These are phyloP conservation scores for Waltergamsia citrina DNA, from an alignment of 2,329 filamentous ascomycete genomes.

Conservation along the genomic window DNA sequence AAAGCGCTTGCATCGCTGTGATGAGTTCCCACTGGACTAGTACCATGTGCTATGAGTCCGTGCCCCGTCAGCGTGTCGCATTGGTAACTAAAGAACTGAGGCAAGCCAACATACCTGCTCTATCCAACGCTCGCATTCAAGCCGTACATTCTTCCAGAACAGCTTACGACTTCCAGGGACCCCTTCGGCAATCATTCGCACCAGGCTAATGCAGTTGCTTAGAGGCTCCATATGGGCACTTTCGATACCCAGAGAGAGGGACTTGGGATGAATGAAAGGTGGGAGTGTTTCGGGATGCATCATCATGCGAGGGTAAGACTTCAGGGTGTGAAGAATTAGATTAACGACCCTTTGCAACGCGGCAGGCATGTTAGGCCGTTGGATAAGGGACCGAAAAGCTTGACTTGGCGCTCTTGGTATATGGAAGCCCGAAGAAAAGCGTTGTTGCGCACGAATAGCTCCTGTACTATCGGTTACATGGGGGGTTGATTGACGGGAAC, in stretches of 20 bases:
- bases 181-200: constrained; percentile 3
- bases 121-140: constrained; percentile 4
- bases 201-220: constrained; percentile 6
- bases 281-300: constrained; percentile 2
- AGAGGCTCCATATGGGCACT: constrained; percentile 3
- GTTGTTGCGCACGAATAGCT: too few relatives aligned
- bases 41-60: constrained; percentile 1
- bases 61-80: too few relatives aligned
- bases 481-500: too few relatives aligned
- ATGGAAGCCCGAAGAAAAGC: too few relatives aligned
- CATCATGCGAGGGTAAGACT: constrained; percentile 6
- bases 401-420: too few relatives aligned
- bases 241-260: neutral
- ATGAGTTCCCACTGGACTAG: constrained; percentile 5
- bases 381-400: constrained; percentile 2
- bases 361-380: neutral
- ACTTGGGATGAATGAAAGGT: constrained; percentile 4
- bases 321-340: constrained; percentile 5
- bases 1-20: constrained; percentile 5
- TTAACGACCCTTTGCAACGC: neutral
- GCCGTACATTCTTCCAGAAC: constrained; percentile 5
- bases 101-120: neutral
- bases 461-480: too few relatives aligned
- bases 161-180: constrained; percentile 3
- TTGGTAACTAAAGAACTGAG: too few relatives aligned